Base-by-base conservation (phyloP, 2,329 filamentous ascomycete species). In the Stemphylium lycopersici region DNA sequence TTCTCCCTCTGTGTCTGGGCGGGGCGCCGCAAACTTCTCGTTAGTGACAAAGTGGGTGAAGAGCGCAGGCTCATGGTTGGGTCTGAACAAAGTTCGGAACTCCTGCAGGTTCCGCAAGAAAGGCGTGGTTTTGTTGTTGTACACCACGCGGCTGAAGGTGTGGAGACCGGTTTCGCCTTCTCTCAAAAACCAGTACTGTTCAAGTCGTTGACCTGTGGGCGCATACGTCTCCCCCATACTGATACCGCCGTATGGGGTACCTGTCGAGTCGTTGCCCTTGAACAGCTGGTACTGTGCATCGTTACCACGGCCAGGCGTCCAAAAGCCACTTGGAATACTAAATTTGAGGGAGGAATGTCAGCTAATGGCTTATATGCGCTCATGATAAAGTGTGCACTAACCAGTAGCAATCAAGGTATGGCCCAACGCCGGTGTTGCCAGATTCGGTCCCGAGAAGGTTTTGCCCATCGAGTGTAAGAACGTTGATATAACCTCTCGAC, bases 121-220 rank as follows among this genome's bases (percentile, higher is more conserved):
- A 0, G 84, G 84, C 1, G 75, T 81, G 0, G 80, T 81, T 52
- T 80, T 78, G 65, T 87, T 87, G 67, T 84, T 76, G 60, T 88
- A 88, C 0, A 80, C 78, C 8, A 86, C 70, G n/a, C 84, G 80
- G 52, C 79, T 83, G 69, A 87, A 88, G 0, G 80, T 82, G 63
- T 88, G 85, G 32, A 87, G 68, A 0, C 85, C 85, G 0, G 85
- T 87, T 67, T 88, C 85, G 1, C 81, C 82, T 39, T 86, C 84
- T 10, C 83, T 77, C 2, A 88, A 72, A 61, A 88, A 88, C 83
- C 84, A 88, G 68, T 87, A 88, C 63, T 87, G 85, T 62, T 87
- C 81, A 13, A 88, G 75, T 5, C 82, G 64, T 63, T 87, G 84
- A 2, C 84, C 84, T 0, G 84, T 87, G 0, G 78, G 75, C 0